phyloP scores from a whole-genome alignment of 1,284 basidiomycete species.

The Cutaneotrichosporon sp. region DNA sequence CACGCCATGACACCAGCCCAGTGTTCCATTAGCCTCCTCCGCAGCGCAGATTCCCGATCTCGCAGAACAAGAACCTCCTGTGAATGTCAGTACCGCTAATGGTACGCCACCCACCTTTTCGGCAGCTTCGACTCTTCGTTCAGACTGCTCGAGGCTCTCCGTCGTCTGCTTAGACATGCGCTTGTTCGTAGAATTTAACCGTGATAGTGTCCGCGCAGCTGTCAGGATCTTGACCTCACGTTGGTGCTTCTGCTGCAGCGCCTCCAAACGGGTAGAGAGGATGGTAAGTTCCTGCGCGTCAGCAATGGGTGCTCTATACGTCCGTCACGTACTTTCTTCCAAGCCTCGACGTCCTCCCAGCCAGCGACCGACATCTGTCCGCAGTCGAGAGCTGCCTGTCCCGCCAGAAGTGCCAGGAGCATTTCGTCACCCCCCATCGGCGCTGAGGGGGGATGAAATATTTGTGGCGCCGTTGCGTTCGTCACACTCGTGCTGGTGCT shows the following conservation, averaged over 20 bases:
- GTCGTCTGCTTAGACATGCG: constrained; percentile 47
- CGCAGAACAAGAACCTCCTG: constrained; percentile 46
- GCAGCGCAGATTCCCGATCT: constrained; percentile 40
- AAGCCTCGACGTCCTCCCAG: constrained; percentile 82
- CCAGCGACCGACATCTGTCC: constrained; percentile 66
- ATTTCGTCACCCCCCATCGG: constrained; percentile 59
- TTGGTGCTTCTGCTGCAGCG: constrained; percentile 43
- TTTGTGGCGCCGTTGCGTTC: neutral
- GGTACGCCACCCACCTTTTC: constrained; percentile 39
- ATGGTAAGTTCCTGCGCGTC: constrained; percentile 40
- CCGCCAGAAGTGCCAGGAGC: constrained; percentile 72
- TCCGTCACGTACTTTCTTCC: constrained; percentile 67
- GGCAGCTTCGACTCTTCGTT: constrained; percentile 45
- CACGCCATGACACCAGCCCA: constrained; percentile 49
- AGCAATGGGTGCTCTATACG: neutral
- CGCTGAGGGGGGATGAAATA: neutral
- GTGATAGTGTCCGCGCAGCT: constrained; percentile 47
- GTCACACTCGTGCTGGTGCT: constrained; percentile 6
- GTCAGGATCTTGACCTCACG: constrained; percentile 49
- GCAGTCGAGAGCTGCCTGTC: constrained; percentile 70
- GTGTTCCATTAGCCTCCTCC: constrained; percentile 47
- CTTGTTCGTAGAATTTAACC: constrained; percentile 48
- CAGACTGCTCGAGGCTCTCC: constrained; percentile 46
- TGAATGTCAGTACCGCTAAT: constrained; percentile 1
- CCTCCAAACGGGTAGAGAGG: constrained; percentile 38